Evolutionary conservation across 2,329 filamentous ascomycete species (phyloP), one percentile per base, ranked within the genome.

Genomic region (Trichoderma afroharzianum): DNA sequence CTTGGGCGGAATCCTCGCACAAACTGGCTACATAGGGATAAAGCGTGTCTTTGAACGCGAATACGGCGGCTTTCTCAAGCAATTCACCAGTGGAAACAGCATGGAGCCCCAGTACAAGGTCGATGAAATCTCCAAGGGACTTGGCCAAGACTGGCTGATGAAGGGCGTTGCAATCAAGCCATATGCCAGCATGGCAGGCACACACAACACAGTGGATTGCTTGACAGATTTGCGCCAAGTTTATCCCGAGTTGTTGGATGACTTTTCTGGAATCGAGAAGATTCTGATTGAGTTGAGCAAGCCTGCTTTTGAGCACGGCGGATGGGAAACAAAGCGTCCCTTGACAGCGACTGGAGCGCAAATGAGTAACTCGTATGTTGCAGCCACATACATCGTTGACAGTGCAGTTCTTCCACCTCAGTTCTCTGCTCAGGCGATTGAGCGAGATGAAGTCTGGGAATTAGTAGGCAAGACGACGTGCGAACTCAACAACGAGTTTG

Each of bases 21-120:
- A 76, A 30, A 75, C 76, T 1, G 80, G 79, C 2, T 85, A 85
- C 71, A 74, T 77, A 1, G 83, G 83, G 0, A 85, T 85, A 73
- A 80, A 82, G 66, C 78, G 79, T 55, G 80, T 83, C 1, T 83
- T 79, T 59, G 82, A 85, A 67, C 75, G 79, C 3, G 76, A 76
- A 2, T 85, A 84, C 64, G 83, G 83, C 4, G 83, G 83, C 0
- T 85, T 82, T 71, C 73, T 85, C 11, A 73, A 74, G n/a, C 79
- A 76, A 70, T 84, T 85, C 72, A 78, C 80, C 74, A 14, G 74
- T 75, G 63, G 68, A 0, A 71, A 71, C 9, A 53, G 59, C 6
- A 71, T 64, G 61, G 61, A 55, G 15, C 68, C 61, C 3, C 61
- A 58, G 33, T 71, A 71, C 12, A 64, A 57, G 3, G 32, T 53